Conservation (phyloP, 1,284 basidiomycete genomes). For the Peniophora sp. region DNA sequence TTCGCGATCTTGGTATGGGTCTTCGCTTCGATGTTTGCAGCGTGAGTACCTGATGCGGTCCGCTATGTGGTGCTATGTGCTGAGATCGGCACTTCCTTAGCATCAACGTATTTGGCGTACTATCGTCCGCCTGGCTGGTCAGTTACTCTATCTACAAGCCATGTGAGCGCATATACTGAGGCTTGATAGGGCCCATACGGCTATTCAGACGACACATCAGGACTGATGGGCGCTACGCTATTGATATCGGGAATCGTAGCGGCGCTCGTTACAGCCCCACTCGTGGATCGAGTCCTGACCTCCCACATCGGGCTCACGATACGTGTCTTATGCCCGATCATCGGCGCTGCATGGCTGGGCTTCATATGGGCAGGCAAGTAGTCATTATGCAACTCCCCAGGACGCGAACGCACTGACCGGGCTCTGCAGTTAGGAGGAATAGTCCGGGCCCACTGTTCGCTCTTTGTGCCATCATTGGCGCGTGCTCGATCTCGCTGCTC, state of each 20-base stretch:
- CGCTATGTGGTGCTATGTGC: neutral
- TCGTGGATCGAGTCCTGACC: slow-evolving; percentile 73
- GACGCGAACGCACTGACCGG: neutral
- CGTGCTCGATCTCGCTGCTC: slow-evolving; percentile 56
- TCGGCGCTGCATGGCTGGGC: slow-evolving; percentile 57
- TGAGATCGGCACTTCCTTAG: slow-evolving; percentile 13
- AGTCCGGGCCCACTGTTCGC: slow-evolving; percentile 53
- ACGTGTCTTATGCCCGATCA: slow-evolving; percentile 53
- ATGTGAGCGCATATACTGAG: slow-evolving; percentile 1
- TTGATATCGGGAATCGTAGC: slow-evolving; percentile 62
- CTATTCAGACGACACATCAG: slow-evolving; percentile 55
- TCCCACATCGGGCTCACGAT: slow-evolving; percentile 52
- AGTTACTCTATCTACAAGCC: slow-evolving; percentile 13
- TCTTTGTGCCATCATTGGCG: slow-evolving; percentile 60
- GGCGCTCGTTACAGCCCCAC: slow-evolving; percentile 57
- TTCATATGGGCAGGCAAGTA: slow-evolving; percentile 69
- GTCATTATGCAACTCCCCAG: neutral
- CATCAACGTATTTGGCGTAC: slow-evolving; percentile 44
- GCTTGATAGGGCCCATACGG: slow-evolving; percentile 57
- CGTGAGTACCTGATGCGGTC: slow-evolving; percentile 31
- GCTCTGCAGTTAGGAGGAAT: slow-evolving; percentile 43
- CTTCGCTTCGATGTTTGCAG: slow-evolving; percentile 59
- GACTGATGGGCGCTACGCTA: slow-evolving; percentile 61
- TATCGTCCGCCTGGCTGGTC: slow-evolving; percentile 63
- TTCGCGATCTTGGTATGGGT: slow-evolving; percentile 49